phyloP scores from a whole-genome alignment of 495 filamentous ascomycete species.

The Massariosphaeria phaeospora region DNA sequence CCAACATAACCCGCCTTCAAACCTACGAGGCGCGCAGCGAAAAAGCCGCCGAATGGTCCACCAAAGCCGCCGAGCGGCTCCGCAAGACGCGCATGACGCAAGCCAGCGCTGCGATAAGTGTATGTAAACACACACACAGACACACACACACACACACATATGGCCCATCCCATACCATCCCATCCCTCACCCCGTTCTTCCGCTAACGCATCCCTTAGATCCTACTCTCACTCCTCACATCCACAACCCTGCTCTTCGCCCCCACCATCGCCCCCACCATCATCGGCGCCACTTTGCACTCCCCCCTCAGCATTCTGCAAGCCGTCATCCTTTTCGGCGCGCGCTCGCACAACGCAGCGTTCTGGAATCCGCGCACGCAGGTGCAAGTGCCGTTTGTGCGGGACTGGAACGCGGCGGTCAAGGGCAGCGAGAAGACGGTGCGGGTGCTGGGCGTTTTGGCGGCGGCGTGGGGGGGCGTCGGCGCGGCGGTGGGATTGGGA shows the following conservation, averaged over 20 bases:
- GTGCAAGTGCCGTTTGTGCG: constrained; percentile 39
- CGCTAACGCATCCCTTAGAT: too few relatives aligned
- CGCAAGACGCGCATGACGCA: constrained; percentile 45
- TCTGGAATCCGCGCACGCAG: constrained; percentile 36
- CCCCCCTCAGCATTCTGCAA: constrained; percentile 7
- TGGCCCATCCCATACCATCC: too few relatives aligned
- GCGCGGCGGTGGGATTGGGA: background rate
- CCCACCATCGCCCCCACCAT: constrained; percentile 10
- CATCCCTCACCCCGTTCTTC: too few relatives aligned
- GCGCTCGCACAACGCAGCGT: constrained; percentile 33
- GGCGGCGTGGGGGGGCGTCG: background rate
- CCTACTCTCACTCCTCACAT: constrained; percentile 43
- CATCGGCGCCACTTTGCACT: constrained; percentile 6
- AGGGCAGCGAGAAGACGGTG: constrained; percentile 31
- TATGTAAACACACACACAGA: too few relatives aligned
- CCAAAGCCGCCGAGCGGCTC: constrained; percentile 40
- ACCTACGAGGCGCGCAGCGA: constrained; percentile 43
- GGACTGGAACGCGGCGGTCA: constrained; percentile 41
- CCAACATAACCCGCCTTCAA: constrained; percentile 43
- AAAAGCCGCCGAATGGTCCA: constrained; percentile 43
- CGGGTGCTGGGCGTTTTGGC: constrained; percentile 20
- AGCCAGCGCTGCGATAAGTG: constrained; percentile 37
- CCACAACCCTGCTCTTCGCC: constrained; percentile 39
- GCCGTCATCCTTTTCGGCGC: constrained; percentile 15
- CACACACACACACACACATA: background rate